Base-by-base conservation (phyloP, 352 stramenopile genomes). In the Elongisporangium anandrum region DNA sequence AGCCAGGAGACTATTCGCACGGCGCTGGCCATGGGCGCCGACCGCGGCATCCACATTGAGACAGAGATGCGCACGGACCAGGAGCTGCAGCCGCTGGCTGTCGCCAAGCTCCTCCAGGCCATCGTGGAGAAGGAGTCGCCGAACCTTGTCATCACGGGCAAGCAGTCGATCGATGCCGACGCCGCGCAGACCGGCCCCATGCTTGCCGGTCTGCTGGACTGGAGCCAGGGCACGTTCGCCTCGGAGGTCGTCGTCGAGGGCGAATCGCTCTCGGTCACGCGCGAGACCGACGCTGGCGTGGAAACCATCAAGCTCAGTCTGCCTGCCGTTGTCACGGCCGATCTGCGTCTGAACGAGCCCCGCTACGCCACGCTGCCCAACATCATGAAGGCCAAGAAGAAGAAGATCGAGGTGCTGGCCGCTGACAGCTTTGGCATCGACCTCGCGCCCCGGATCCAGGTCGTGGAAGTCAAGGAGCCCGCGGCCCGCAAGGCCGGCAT, bases 331-430 rank as follows among this genome's bases (percentile, higher is more conserved):
- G 79, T 99, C 48, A 99, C 97, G 4, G 97, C 96, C 24, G 97
- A 99, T 74, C 75, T 99, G 54, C 93, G 97, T 34, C 85, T 99
- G 41, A 99, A 99, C 76, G 96, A 98, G 62, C 97, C 97, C 39
- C 94, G 97, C 15, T 99, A 99, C 78, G 96, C 97, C 17, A 99
- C 96, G 56, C 79, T 99, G 56, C 97, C 97, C 39, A 99, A 99
- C 79, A 99, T 99, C 69, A 99, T 99, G 97, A 99, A 99, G 84
- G 89, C 89, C 29, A 97, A 97, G 81, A 96, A 96, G 74, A 97
- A 97, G 72, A 90, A 90, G 63, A 95, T 97, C 52, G 88, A 94
- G 55, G 81, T 81, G 17, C 57, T 92, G 19, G 65, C 75, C 2
- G 86, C 87, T 22, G 84, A 90, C 59, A 85, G 80, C 62, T 74